Conservation (phyloP, 2,329 filamentous ascomycete genomes). For the Akanthomyces lecanii region DNA sequence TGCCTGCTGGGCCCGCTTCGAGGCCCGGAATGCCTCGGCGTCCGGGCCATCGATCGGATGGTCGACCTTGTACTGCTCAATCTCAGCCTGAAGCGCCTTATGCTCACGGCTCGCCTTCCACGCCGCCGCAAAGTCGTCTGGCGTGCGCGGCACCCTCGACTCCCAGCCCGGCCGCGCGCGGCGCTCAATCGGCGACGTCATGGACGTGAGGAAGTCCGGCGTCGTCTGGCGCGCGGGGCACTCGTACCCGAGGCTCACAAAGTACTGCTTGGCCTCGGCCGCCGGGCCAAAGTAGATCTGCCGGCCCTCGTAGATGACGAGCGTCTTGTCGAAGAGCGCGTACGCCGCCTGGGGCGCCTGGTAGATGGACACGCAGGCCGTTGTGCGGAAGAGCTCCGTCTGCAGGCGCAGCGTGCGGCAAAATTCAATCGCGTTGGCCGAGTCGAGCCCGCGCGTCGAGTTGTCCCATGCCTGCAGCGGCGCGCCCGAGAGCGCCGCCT, state of each 20-base stretch:
- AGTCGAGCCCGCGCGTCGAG: constrained; percentile 48
- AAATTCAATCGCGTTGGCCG: constrained; percentile 51
- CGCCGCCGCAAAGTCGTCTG: constrained; percentile 52
- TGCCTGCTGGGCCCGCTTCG: constrained; percentile 27
- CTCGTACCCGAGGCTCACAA: constrained; percentile 61
- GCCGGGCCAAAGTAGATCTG: constrained; percentile 64
- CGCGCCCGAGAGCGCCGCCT: constrained; percentile 23
- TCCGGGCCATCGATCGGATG: constrained; percentile 53
- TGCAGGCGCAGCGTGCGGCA: constrained; percentile 19
- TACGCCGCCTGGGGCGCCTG: constrained; percentile 58
- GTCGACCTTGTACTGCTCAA: constrained; percentile 49
- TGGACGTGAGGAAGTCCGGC: constrained; percentile 66
- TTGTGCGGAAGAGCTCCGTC: constrained; percentile 20
- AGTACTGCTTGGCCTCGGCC: constrained; percentile 58
- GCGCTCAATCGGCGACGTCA: constrained; percentile 28
- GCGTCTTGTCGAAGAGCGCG: constrained; percentile 60
- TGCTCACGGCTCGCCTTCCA: constrained; percentile 36
- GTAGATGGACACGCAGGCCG: constrained; percentile 41
- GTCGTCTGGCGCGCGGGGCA: constrained; percentile 57
- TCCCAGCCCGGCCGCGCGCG: constrained; percentile 47
- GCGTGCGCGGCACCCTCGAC: constrained; percentile 52
- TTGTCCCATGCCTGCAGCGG: constrained; percentile 37
- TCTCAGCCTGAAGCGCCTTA: constrained; percentile 47
- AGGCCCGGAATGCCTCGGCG: constrained; percentile 51
- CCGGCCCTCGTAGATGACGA: constrained; percentile 62